Conservation (phyloP, 805 yeast genomes). For the Yarrowia sp. region DNA sequence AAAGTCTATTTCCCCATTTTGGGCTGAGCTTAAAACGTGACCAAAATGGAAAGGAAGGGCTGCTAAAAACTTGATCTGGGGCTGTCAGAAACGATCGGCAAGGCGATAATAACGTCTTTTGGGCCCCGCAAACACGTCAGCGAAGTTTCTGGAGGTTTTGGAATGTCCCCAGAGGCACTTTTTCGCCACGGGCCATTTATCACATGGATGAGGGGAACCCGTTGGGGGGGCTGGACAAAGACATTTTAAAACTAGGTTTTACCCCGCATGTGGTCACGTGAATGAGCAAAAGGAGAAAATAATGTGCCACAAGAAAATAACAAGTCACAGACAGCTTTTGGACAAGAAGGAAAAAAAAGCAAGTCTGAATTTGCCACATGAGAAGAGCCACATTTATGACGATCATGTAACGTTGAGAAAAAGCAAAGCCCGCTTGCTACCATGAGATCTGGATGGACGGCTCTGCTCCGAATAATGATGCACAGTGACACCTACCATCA, state of each 20-base stretch:
- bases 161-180: not conserved
- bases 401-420: not conserved
- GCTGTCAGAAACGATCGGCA: not conserved
- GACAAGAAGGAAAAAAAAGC: not conserved
- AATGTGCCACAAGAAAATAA: not conserved
- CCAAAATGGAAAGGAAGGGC: conserved; percentile 6
- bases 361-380: not conserved
- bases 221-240: conserved; percentile 29
- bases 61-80: not conserved
- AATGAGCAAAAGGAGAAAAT: not conserved
- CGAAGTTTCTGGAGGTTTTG: too few relatives aligned
- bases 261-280: conserved; percentile 27
- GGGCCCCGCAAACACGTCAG: not conserved
- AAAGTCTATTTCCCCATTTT: conserved; percentile 9
- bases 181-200: not conserved
- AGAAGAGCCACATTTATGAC: not conserved
- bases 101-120: not conserved
- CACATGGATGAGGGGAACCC: conserved; percentile 35
- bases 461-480: not conserved
- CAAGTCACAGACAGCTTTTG: too few relatives aligned
- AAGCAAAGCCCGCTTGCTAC: too few relatives aligned
- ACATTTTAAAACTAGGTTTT: not conserved
- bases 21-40: not conserved
- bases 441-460: too few relatives aligned
- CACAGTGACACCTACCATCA: not conserved